A percentile compares a stretch with the other conserved stretches of the same genome.
phyloP scores from a whole-genome alignment of 73 alveolate genomes.

The Paramecium sexaurelia region DNA sequence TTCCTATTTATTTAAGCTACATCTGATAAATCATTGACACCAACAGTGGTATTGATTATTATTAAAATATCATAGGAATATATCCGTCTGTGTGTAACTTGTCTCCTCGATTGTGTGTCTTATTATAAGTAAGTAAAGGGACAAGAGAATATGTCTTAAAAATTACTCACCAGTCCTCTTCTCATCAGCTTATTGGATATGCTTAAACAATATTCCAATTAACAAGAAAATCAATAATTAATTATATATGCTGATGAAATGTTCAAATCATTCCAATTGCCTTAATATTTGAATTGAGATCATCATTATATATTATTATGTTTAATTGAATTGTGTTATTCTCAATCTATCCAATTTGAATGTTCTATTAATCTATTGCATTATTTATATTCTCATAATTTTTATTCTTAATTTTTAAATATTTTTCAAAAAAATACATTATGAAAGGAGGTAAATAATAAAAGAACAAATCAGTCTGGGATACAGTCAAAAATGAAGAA shows the following conservation, averaged over 20 bases:
- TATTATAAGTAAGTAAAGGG: constrained; percentile 15
- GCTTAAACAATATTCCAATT: not conserved
- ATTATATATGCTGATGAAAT: not conserved
- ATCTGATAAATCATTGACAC: not conserved
- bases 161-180: not conserved
- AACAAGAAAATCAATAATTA: not conserved
- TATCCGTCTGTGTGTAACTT: not conserved
- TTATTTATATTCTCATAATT: not conserved
- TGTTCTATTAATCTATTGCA: not conserved
- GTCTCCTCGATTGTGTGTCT: constrained; percentile 2
- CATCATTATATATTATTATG: not conserved
- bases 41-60: constrained; percentile 18
- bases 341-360: not conserved
- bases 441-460: constrained; percentile 29
- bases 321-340: not conserved
- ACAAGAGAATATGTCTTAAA: not conserved
- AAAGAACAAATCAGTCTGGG: constrained; percentile 31
- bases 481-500: constrained; percentile 8
- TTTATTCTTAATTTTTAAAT: not conserved
- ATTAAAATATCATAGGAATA: not conserved
- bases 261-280: not conserved
- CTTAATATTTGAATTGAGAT: not conserved
- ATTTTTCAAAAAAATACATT: constrained; percentile 21
- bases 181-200: not conserved
- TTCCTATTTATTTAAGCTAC: not conserved